Evolutionary conservation across 352 stramenopile species (phyloP).

Genomic region (Phytophthora pinifolia): DNA sequence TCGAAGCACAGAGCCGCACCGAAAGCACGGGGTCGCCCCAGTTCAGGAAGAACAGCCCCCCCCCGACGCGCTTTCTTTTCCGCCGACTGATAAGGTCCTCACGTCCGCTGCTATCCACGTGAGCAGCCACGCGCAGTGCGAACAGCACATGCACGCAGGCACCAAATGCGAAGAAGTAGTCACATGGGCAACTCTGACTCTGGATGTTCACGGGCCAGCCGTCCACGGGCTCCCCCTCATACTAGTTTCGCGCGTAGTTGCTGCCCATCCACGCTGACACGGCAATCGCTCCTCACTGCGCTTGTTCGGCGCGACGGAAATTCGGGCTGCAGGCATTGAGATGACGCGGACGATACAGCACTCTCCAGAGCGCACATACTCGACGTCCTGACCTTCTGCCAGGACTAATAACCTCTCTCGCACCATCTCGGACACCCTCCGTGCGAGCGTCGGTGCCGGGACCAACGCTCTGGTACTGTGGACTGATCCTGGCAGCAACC

Average conservation of each 20-base stretch:
- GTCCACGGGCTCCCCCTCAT: background rate
- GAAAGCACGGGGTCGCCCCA: too few relatives aligned
- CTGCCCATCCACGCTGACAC: background rate
- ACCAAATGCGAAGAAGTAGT: constrained; percentile 1
- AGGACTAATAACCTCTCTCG: background rate
- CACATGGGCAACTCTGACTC: background rate
- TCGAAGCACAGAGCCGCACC: too few relatives aligned
- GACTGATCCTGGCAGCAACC: background rate
- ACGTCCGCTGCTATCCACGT: constrained; percentile 6
- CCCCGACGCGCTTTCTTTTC: too few relatives aligned
- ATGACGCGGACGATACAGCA: constrained; percentile 1
- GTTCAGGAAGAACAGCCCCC: too few relatives aligned
- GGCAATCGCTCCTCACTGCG: constrained; percentile 1
- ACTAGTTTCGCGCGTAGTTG: background rate
- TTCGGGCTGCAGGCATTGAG: background rate
- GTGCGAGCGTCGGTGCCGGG: background rate
- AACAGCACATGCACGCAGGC: constrained; percentile 6
- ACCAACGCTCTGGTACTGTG: background rate
- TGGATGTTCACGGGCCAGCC: background rate
- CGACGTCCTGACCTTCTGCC: background rate
- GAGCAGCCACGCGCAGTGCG: background rate
- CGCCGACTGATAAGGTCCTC: too few relatives aligned
- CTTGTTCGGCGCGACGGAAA: background rate
- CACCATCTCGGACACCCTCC: background rate
- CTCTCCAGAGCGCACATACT: background rate